Evolutionary conservation across 2,329 filamentous ascomycete species (phyloP).

Genomic region (Paraphoma chrysanthemicola): DNA sequence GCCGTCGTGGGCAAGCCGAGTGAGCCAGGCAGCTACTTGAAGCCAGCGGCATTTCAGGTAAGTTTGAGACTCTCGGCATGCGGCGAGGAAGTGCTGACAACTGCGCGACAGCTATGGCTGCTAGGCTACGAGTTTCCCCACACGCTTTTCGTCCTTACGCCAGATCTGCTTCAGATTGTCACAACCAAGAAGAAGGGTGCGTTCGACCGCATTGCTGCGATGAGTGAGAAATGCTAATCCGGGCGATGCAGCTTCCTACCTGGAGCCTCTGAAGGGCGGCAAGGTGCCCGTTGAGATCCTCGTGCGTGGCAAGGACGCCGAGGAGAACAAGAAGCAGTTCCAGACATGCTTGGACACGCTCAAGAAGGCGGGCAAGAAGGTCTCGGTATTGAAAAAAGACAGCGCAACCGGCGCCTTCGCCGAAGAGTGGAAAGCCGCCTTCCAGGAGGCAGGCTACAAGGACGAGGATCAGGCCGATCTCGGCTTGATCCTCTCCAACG

Average conservation of each 20-base stretch:
- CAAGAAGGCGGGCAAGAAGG: conserved; percentile 88
- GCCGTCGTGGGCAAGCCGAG: conserved; percentile 90
- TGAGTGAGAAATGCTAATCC: conserved; percentile 37
- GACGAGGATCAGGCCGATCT: conserved; percentile 91
- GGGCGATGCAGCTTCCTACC: conserved; percentile 76
- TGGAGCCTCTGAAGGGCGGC: conserved; percentile 89
- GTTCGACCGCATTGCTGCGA: conserved; percentile 1
- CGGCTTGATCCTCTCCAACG: conserved; percentile 77
- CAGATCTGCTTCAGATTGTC: conserved; percentile 86
- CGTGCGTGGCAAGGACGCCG: conserved; percentile 88
- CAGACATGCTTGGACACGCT: conserved; percentile 83
- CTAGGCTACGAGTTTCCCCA: conserved; percentile 98
- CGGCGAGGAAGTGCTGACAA: conserved; percentile 28
- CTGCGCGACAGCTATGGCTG: conserved; percentile 81
- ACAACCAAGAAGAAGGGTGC: conserved; percentile 97
- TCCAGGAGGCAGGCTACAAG: conserved; percentile 74
- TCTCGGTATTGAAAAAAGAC: conserved; percentile 87
- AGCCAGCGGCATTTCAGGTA: conserved; percentile 97
- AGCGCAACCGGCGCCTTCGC: conserved; percentile 85
- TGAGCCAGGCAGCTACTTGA: conserved; percentile 84
- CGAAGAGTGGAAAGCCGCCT: conserved; percentile 93
- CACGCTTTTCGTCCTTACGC: conserved; percentile 90
- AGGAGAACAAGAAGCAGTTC: conserved; percentile 91
- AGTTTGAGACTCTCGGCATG: conserved; percentile 38
- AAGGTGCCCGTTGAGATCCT: conserved; percentile 93